Evolutionary conservation across 208 protist genomes (phyloP).

Genomic region (Kentomonas sorsogonicus): DNA sequence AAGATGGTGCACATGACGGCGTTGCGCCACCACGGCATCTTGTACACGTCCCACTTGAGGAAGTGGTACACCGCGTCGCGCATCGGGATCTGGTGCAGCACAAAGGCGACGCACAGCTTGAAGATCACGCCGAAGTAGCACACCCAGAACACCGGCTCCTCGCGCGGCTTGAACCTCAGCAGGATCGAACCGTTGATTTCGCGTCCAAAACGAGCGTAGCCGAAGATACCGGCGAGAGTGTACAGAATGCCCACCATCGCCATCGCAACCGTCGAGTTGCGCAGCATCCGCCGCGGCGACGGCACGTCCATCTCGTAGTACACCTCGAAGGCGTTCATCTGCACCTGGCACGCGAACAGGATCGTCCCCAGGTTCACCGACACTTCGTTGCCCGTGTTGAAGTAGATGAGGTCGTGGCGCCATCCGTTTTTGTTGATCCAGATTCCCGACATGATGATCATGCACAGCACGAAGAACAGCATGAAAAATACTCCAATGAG

Average conservation of each 20-base stretch:
- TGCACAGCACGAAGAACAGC: constrained; percentile 50
- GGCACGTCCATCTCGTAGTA: constrained; percentile 59
- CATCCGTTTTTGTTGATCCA: constrained; percentile 18
- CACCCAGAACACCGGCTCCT: constrained; percentile 43
- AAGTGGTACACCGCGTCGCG: constrained; percentile 64
- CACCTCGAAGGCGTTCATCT: constrained; percentile 55
- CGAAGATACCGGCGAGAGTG: constrained; percentile 47
- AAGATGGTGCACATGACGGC: constrained; percentile 27
- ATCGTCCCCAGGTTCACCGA: constrained; percentile 38
- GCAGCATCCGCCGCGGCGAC: constrained; percentile 32
- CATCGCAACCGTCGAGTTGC: constrained; percentile 31
- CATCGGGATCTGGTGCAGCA: constrained; percentile 53
- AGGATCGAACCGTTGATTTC: constrained; percentile 42
- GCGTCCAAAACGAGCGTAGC: constrained; percentile 71
- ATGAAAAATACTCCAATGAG: constrained; percentile 41
- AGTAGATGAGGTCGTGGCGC: constrained; percentile 24
- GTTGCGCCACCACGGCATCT: constrained; percentile 47
- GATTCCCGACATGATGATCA: constrained; percentile 40
- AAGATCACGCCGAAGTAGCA: constrained; percentile 55
- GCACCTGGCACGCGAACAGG: constrained; percentile 55
- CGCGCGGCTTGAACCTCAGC: constrained; percentile 50
- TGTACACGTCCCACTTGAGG: constrained; percentile 26
- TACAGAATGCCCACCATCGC: constrained; percentile 56
- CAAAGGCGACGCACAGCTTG: constrained; percentile 68
- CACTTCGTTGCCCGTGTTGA: constrained; percentile 37